Base-by-base conservation (phyloP, 768 basidiomycete genomes). In the Boletus reticuloceps region DNA sequence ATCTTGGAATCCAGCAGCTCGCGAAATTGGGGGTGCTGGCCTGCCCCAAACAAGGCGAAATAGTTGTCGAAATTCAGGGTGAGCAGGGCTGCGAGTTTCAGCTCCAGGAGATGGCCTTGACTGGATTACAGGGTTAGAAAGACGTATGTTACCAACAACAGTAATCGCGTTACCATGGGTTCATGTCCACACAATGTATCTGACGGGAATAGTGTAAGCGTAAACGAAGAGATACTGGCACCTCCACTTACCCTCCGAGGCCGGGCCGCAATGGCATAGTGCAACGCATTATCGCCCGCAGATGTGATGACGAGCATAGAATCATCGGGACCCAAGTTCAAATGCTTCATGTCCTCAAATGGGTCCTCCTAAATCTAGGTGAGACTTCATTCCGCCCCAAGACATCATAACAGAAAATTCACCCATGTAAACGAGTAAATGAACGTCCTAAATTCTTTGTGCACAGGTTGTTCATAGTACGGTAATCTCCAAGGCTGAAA, bases 221-320 rank as follows among this genome's bases (percentile, higher is more conserved):
- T 36, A 22, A n/a, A 51, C 31, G 11, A 57, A 59, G 7, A 16
- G 25, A 34, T 9, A 27, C 8, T 3, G 39, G 27, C 7, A 48
- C 41, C 34, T 47, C 43, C 29, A 62, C 76, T 47, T 56, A 82
- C 80, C 45, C 80, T 74, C 52, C 80, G 75, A 4, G 86, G 86
- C 31, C 75, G 67, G 3, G 82, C 83, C n/a, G 77, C 78, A 53
- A 87, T 83, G 9, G 87, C 88, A 58, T 91, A 91, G 65, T 90
- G 88, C 36, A 91, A 73, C 3, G 87, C 86, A 66, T 91, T 91
- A 69, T 90, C 89, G 0, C 89, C 89, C 4, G 87, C 89, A 48
- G 82, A 84, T 1, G 88, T 90, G 62, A 91, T 89, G 17, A 84
- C 82, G 13, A 91, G 76, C 65, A 91, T 78, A 1, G 82, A 78